Base-by-base conservation (phyloP, 768 basidiomycete genomes). In the Suillus variegatus region DNA sequence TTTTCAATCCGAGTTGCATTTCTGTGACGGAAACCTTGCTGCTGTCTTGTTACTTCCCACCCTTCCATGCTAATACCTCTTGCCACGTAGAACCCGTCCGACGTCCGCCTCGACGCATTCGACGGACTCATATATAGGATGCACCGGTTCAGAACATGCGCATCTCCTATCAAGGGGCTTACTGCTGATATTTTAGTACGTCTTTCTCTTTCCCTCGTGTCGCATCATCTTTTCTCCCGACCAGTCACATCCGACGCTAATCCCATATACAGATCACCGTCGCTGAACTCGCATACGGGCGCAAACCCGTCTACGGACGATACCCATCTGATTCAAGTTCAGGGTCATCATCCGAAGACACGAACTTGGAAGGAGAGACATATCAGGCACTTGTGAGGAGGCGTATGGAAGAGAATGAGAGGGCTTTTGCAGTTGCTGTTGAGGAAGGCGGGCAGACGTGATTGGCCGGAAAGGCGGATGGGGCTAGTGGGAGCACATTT, bases 81-180 rank as follows among this genome's bases (percentile, higher is more conserved):
- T 8, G 47, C 25, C 52, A n/a, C 25, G 64, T 67, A 93, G 91
- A 86, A 82, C 71, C 82, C 81, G 6, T 84, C 81, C 3, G 92
- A 93, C 71, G 74, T 81, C 10, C 65, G 74, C 43, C 74, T 85
- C 1, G 72, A 80, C 2, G 82, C 85, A 76, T 75, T 88, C 10
- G 82, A 80, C 41, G 78, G 82, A 44, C 80, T 82, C 10, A 68
- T 77, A 0, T 95, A 95, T 69, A 86, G 95, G 20, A 89, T 93
- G 86, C 93, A 96, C 72, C 88, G 94, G 9, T 90, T 97, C 70
- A 85, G 92, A 43, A 88, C 90, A 3, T 82, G 82, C 0, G 89
- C 89, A 1, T 94, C 93, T 20, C 88, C 94, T 0, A 83, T 96
- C 64, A 94, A 93, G 74, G 94, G 94, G 1, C 75, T 96, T 3